Percentiles rank a stretch among this genome's conserved stretches.
These are phyloP conservation scores for Aspergillus panamensis DNA, from an alignment of 495 filamentous ascomycete species.

Conservation along the genomic window DNA sequence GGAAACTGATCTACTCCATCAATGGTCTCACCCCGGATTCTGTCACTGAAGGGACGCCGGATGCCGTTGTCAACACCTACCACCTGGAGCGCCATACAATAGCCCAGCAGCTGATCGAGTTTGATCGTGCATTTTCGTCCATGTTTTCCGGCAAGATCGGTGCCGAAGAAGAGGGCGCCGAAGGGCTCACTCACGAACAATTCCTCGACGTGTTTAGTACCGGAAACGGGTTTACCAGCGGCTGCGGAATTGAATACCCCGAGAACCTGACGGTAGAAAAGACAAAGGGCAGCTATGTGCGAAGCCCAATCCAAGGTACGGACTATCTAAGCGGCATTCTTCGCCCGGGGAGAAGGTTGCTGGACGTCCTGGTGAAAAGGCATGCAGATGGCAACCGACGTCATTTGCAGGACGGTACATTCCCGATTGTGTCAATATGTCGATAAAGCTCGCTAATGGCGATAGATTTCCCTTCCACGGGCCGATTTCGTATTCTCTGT, in stretches of 20 bases:
- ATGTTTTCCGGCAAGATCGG: constrained; percentile 51
- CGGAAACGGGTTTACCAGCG: constrained; percentile 47
- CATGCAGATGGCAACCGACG: constrained; percentile 46
- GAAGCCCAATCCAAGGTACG: constrained; percentile 36
- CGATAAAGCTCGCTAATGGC: neutral
- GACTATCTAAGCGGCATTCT: constrained; percentile 45
- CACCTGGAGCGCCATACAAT: constrained; percentile 63
- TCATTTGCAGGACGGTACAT: constrained; percentile 47
- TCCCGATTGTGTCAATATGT: neutral
- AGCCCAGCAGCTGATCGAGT: constrained; percentile 70
- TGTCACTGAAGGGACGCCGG: constrained; percentile 33
- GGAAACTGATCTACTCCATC: constrained; percentile 76
- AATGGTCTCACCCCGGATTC: constrained; percentile 50
- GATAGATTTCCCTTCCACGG: constrained; percentile 41
- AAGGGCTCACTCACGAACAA: constrained; percentile 46
- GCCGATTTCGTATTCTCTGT: constrained; percentile 46
- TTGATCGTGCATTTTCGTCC: constrained; percentile 59
- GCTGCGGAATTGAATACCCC: constrained; percentile 46
- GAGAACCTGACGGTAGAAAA: constrained; percentile 39
- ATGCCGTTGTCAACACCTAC: constrained; percentile 65
- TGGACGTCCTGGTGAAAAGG: constrained; percentile 37
- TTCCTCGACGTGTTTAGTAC: constrained; percentile 50
- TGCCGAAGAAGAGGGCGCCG: constrained; percentile 24
- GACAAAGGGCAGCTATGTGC: constrained; percentile 8
- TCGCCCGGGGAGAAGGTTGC: constrained; percentile 30